These are phyloP conservation scores for Boletales sp. DNA, from an alignment of 768 basidiomycete genomes.

Conservation along the genomic window DNA sequence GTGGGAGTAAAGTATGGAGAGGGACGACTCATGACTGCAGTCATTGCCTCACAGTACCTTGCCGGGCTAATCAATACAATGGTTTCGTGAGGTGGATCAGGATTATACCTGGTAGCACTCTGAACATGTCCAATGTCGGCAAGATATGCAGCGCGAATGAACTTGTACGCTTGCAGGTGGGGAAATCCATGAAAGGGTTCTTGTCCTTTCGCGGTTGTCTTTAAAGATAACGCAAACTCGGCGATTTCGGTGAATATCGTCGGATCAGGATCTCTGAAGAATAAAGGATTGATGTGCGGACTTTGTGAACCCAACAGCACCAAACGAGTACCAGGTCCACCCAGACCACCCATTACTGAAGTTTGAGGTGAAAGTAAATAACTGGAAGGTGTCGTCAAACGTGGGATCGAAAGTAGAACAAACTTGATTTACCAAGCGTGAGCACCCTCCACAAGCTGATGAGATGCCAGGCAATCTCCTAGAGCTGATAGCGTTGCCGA, in stretches of 20 bases:
- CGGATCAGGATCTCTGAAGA: slow-evolving; percentile 66
- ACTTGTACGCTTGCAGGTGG: slow-evolving; percentile 83
- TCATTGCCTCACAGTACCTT: slow-evolving; percentile 93
- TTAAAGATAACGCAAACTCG: slow-evolving; percentile 85
- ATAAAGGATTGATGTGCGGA: slow-evolving; percentile 47
- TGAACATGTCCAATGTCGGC: slow-evolving; percentile 81
- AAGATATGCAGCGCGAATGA: slow-evolving; percentile 70
- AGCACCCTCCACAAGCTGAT: slow-evolving; percentile 78
- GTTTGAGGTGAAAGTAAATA: slow-evolving; percentile 87
- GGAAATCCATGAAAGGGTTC: slow-evolving; percentile 80
- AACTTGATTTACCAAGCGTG: slow-evolving; percentile 72
- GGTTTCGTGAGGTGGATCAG: neutral
- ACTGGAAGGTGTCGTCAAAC: slow-evolving; percentile 37
- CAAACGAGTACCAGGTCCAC: slow-evolving; percentile 62
- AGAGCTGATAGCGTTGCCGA: slow-evolving; percentile 76
- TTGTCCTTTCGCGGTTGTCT: slow-evolving; percentile 74
- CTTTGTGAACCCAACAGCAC: slow-evolving; percentile 68
- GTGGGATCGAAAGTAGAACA: neutral
- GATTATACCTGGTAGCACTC: slow-evolving; percentile 65
- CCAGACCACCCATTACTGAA: slow-evolving; percentile 67
- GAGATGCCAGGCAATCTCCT: slow-evolving; percentile 74
- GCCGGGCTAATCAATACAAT: slow-evolving; percentile 26
- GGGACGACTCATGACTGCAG: slow-evolving; percentile 54
- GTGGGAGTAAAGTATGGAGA: slow-evolving; percentile 65
- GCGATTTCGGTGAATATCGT: slow-evolving; percentile 85